Conservation (phyloP, 2,329 filamentous ascomycete genomes). For the Rugonectria rugulosa region DNA sequence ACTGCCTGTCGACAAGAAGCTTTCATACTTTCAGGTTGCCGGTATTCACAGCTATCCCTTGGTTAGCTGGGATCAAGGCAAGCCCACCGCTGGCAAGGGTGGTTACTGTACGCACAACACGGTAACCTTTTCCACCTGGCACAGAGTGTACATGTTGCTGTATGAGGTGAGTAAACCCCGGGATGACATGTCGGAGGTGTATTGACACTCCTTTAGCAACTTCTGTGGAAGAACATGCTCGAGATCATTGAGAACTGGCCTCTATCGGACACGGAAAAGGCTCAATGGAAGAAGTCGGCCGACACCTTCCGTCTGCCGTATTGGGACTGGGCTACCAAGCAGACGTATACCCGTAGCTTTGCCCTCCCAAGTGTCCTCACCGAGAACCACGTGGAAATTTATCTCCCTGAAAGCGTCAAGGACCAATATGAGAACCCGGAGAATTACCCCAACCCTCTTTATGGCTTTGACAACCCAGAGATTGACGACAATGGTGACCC, state of each 20-base stretch:
- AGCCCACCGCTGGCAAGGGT: background rate
- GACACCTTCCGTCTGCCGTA: slow-evolving; percentile 13
- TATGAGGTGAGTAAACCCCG: slow-evolving; percentile 4
- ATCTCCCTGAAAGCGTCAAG: background rate
- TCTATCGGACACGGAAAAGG: background rate
- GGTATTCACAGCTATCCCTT: background rate
- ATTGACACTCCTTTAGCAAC: background rate
- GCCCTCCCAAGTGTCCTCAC: background rate
- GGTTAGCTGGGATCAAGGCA: background rate
- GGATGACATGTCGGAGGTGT: too few relatives aligned
- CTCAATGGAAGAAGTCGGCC: background rate
- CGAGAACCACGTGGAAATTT: background rate
- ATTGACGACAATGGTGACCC: slow-evolving; percentile 5
- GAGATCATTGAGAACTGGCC: background rate
- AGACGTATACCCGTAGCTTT: background rate
- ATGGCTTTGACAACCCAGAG: slow-evolving; percentile 19
- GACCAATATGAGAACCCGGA: too few relatives aligned
- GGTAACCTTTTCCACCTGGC: slow-evolving; percentile 13
- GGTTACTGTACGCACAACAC: slow-evolving; percentile 15
- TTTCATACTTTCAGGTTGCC: slow-evolving; percentile 25
- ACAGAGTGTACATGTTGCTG: slow-evolving; percentile 15
- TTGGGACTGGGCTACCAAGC: slow-evolving; percentile 21
- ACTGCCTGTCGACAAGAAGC: slow-evolving; percentile 10
- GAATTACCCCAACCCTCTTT: slow-evolving; percentile 3
- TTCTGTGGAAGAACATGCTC: background rate